These are phyloP conservation scores for Eutreptiella sp. DNA, from an alignment of 208 protist species.

Conservation along the genomic window DNA sequence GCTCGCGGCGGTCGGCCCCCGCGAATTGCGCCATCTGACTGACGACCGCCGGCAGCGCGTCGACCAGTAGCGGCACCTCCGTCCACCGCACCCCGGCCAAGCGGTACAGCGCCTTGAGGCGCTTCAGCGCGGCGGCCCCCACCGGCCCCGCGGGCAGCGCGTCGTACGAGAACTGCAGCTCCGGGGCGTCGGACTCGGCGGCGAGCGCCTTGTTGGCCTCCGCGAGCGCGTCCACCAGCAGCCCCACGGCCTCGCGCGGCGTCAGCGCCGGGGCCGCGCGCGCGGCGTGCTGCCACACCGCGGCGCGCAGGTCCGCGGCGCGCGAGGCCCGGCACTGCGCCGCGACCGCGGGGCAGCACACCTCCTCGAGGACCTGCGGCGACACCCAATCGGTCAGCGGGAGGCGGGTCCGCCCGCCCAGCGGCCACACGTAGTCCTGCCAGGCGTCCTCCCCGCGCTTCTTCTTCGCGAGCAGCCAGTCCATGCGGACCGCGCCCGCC, in stretches of 20 bases:
- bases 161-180: not conserved
- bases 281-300: not conserved
- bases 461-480: not conserved
- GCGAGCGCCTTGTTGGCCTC: constrained; percentile 4
- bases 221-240: not conserved
- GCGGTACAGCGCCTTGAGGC: not conserved
- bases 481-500: not conserved
- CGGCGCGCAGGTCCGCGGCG: not conserved
- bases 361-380: not conserved
- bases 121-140: not conserved
- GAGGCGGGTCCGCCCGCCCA: not conserved
- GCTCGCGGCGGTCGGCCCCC: too few relatives aligned
- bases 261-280: not conserved
- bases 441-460: not conserved
- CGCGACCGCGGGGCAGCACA: not conserved
- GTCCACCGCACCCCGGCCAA: constrained; percentile 2
- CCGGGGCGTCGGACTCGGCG: not conserved
- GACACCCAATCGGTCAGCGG: not conserved
- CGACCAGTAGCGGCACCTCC: constrained; percentile 4
- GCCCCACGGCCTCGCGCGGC: not conserved
- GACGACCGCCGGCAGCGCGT: not conserved
- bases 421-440: not conserved
- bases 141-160: not conserved
- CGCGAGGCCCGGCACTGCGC: not conserved
- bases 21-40: not conserved